These are phyloP conservation scores for Penicillium crystallinum DNA, from an alignment of 495 filamentous ascomycete species.

Conservation along the genomic window DNA sequence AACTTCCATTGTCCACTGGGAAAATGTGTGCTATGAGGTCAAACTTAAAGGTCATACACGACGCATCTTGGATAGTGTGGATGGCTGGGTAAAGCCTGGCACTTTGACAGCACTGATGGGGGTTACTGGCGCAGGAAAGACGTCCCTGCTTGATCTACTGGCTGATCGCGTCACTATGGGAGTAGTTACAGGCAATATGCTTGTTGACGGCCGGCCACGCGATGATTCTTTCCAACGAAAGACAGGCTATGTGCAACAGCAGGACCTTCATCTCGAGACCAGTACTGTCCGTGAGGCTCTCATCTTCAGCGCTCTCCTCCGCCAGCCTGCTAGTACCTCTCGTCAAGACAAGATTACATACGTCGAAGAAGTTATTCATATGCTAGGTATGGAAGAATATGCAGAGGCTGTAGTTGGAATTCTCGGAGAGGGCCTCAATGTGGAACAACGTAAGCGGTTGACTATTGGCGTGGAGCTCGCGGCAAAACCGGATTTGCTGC, in stretches of 20 bases:
- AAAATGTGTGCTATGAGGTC: conserved; percentile 80
- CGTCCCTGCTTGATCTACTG: conserved; percentile 48
- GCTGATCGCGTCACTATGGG: conserved; percentile 82
- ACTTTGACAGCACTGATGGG: conserved; percentile 86
- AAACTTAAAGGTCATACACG: conserved; percentile 73
- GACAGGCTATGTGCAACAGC: conserved; percentile 90
- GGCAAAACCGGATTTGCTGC: conserved; percentile 74
- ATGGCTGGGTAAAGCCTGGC: conserved; percentile 89
- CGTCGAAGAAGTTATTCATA: conserved; percentile 85
- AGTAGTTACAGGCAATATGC: conserved; percentile 78
- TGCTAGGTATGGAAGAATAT: conserved; percentile 83
- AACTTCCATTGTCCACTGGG: conserved; percentile 80
- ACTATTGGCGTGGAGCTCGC: conserved; percentile 88
- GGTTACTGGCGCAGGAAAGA: conserved; percentile 58
- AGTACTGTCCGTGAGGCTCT: conserved; percentile 81
- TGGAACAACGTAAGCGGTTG: conserved; percentile 81
- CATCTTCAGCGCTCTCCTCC: conserved; percentile 74
- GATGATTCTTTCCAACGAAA: conserved; percentile 83
- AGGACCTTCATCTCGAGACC: conserved; percentile 81
- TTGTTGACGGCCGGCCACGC: conserved; percentile 70
- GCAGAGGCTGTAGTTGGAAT: conserved; percentile 85
- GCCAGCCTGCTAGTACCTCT: conserved; percentile 67
- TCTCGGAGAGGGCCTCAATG: conserved; percentile 82
- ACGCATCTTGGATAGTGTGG: conserved; percentile 76
- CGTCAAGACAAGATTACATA: conserved; percentile 75